Evolutionary conservation across 345 rosid species (phyloP), one percentile per base, ranked within the genome.

Genomic region (Eucalyptus tenuipes): DNA sequence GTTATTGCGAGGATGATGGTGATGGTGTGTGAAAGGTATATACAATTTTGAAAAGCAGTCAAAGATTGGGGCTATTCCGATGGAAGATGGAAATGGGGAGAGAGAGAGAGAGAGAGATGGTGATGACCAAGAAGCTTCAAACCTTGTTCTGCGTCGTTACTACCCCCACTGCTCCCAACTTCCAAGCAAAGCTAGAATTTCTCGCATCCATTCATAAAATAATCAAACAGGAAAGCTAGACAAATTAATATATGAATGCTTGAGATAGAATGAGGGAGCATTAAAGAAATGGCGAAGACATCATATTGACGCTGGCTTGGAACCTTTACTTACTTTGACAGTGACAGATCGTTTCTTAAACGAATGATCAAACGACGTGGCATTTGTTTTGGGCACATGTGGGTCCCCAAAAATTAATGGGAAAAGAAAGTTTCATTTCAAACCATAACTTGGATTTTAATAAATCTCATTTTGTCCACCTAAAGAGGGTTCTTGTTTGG

Each of bases 111-210:
- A 59, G 66, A 64, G 37, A n/a, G 37, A 64, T 29, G 71, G 71
- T 7, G 71, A n/a, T 64, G 71, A 64, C 71, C 86, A 20, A 24
- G 92, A 91, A 88, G 84, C 88, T 91, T 88, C 92, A 29, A 84
- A 82, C 84, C 47, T 16, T 2, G 22, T 88, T 88, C 91, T 88
- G 86, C 82, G 91, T 89, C 52, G 80, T 71, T 52, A 16, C 50
- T 85, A 4, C 16, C 50, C 2, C 18, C 15, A 4, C 7, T 64
- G 75, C 75, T n/a, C 18, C 75, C 75, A n/a, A n/a, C 75, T 64
- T 64, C 75, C 75, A n/a, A 64, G 75, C 71, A 64, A 64, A 64
- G 75, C 71, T 29, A 29, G 71, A 14, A 11, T 64, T 64, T 64
- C 71, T 25, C 71, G 31, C 37, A 13, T 64, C 71, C 71, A 64